Evolutionary conservation across 306 rosid species (phyloP).

Genomic region (Ceratonia siliqua): DNA sequence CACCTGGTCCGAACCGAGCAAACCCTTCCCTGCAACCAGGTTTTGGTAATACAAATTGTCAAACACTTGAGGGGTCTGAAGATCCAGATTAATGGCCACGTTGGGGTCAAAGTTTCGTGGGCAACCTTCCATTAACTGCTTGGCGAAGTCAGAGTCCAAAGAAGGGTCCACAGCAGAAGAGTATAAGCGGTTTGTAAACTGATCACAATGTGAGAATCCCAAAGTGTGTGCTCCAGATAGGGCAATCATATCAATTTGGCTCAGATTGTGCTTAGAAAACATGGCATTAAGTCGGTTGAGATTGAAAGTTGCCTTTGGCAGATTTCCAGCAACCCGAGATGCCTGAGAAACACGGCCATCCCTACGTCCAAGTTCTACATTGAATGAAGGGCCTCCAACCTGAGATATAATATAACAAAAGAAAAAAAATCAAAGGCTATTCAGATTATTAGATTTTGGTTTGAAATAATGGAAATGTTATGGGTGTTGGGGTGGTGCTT

Average conservation of each 20-base stretch:
- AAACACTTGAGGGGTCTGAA: conserved; percentile 43
- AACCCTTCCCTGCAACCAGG: conserved; percentile 52
- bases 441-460: background rate
- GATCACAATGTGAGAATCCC: conserved; percentile 70
- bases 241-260: conserved; percentile 69
- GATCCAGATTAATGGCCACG: conserved; percentile 49
- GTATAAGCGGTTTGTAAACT: conserved; percentile 57
- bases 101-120: conserved; percentile 48
- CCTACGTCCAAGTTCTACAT: conserved; percentile 73
- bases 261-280: conserved; percentile 49
- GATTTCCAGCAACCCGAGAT: conserved; percentile 53
- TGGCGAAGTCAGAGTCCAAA: conserved; percentile 49
- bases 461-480: background rate
- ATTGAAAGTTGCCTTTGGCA: conserved; percentile 57
- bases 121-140: conserved; percentile 40
- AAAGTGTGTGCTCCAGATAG: conserved; percentile 87
- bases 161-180: conserved; percentile 63
- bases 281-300: conserved; percentile 55
- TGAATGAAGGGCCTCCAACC: conserved; percentile 78
- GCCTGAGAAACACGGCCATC: conserved; percentile 69
- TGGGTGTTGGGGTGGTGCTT: background rate
- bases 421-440: no score
- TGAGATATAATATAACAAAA: background rate
- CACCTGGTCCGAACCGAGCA: conserved; percentile 62
- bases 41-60: conserved; percentile 66